A percentile compares a stretch with the other conserved stretches of the same genome.
These are phyloP conservation scores for Termitomyces eurrhizus DNA, from an alignment of 768 basidiomycete genomes.

Conservation along the genomic window DNA sequence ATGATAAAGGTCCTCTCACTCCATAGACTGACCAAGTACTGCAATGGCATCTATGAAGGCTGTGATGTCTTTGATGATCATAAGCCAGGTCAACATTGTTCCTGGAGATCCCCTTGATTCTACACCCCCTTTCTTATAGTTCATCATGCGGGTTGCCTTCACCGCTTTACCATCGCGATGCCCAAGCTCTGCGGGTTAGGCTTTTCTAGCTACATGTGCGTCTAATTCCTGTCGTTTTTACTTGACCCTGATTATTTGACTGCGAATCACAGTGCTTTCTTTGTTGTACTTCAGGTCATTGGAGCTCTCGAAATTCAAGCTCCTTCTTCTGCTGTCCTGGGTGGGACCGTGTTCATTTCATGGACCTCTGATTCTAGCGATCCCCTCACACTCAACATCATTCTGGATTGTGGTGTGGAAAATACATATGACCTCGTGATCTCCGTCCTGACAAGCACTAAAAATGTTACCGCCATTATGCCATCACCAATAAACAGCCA, in stretches of 20 bases:
- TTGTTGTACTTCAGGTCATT: not conserved
- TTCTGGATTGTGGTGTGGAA: not conserved
- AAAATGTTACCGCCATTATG: accelerated
- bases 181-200: not conserved
- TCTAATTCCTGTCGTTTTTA: not conserved
- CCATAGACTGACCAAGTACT: not conserved
- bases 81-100: not conserved
- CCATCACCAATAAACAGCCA: not conserved
- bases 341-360: not conserved
- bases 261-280: not conserved
- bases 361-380: not conserved
- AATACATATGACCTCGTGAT: accelerated
- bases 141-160: not conserved
- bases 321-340: not conserved
- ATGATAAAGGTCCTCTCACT: not conserved
- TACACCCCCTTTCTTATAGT: not conserved
- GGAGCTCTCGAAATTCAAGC: not conserved
- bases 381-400: not conserved
- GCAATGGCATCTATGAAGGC: not conserved
- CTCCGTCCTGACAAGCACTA: not conserved
- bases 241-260: not conserved
- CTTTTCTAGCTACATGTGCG: not conserved
- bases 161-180: not conserved
- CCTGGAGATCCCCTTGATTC: not conserved
- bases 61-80: not conserved